Percentiles rank a stretch among this genome's conserved stretches.
Evolutionary conservation across 331 rosid species (phyloP).

Genomic region (Phaseolus coccineus): DNA sequence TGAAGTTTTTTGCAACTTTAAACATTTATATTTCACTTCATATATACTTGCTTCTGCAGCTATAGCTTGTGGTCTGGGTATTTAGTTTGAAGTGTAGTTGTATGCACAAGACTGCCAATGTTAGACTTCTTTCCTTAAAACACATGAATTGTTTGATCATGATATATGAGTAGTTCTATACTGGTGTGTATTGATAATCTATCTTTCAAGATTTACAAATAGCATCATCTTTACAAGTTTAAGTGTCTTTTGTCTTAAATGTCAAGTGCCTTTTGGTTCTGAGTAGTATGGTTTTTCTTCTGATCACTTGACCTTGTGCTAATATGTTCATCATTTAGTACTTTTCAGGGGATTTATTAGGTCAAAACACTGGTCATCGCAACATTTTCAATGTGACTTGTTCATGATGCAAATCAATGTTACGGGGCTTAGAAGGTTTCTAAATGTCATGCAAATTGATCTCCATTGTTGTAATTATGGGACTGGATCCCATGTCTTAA

Average conservation of each 20-base stretch:
- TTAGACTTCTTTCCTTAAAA: not conserved
- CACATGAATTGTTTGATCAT: not conserved
- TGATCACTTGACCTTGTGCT: conserved; percentile 32
- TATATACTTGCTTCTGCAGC: not conserved
- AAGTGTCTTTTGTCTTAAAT: not conserved
- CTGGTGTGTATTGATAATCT: conserved; percentile 1
- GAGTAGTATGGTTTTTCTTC: conserved; percentile 20
- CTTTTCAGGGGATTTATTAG: conserved; percentile 34
- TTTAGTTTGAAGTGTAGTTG: not conserved
- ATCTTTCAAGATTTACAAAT: not conserved
- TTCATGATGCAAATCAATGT: conserved; percentile 29
- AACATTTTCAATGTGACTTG: conserved; percentile 21
- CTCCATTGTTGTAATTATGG: conserved; percentile 15
- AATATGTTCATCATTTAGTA: conserved; percentile 23
- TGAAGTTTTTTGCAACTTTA: not conserved
- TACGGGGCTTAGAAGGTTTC: conserved; percentile 25
- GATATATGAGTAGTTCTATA: not conserved
- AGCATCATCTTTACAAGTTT: not conserved
- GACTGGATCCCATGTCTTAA: conserved; percentile 15
- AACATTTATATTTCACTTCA: not conserved
- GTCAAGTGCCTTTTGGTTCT: conserved; percentile 28
- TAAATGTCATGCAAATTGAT: conserved; percentile 13
- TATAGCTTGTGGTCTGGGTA: not conserved
- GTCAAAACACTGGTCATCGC: conserved; percentile 27
- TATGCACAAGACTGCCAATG: not conserved